phyloP scores from a whole-genome alignment of 148 eudicot genomes.

The Pharnaceum exiguum region DNA sequence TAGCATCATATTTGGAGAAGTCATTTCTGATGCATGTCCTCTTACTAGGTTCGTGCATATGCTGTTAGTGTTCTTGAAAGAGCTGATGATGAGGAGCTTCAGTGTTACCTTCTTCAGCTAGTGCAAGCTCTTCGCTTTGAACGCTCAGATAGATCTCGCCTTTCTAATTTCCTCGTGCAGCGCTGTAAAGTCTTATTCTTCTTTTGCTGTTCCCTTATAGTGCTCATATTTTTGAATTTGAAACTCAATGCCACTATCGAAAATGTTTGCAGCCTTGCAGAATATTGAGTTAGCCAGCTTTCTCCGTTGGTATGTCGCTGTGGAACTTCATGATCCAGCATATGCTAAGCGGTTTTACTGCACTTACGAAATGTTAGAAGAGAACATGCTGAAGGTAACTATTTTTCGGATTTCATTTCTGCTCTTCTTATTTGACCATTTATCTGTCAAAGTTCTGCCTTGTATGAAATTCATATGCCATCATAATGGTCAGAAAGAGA shows the following conservation, averaged over 20 bases:
- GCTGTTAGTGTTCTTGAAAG: conserved; percentile 94
- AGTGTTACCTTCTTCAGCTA: conserved; percentile 94
- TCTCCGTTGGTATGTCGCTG: conserved; percentile 97
- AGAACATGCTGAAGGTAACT: conserved; percentile 83
- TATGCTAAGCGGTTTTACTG: conserved; percentile 93
- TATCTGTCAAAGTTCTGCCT: neutral
- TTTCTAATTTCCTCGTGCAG: conserved; percentile 87
- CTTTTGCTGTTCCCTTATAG: neutral
- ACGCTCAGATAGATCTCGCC: conserved; percentile 92
- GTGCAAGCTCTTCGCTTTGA: conserved; percentile 99
- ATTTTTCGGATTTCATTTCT: neutral
- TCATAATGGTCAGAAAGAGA: neutral
- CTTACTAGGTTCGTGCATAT: conserved; percentile 89
- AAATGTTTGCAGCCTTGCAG: conserved; percentile 51
- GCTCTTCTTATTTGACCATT: neutral
- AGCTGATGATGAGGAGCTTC: conserved; percentile 98
- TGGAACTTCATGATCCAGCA: conserved; percentile 92
- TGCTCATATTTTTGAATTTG: neutral
- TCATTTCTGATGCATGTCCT: conserved; percentile 10
- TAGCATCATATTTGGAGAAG: neutral
- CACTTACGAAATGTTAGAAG: conserved; percentile 85
- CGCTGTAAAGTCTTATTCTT: conserved; percentile 52
- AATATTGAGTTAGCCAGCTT: conserved; percentile 96
- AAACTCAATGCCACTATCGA: conserved; percentile 7
- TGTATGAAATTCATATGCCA: neutral